These are phyloP conservation scores for Boletus sp. DNA, from an alignment of 768 basidiomycete species.

Conservation along the genomic window DNA sequence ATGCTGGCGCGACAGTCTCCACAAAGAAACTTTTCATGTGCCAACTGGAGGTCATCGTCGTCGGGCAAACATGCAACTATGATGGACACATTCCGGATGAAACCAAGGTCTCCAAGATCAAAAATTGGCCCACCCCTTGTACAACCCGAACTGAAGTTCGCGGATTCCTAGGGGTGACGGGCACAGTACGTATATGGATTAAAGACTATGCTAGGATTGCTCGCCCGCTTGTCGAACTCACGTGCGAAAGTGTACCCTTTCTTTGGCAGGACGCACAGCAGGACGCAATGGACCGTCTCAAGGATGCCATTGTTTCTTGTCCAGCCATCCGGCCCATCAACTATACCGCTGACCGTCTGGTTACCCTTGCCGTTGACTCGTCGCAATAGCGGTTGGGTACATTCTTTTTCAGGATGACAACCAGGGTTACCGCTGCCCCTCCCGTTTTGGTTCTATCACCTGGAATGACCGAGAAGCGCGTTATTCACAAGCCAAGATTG, in stretches of 20 bases:
- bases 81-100: slow-evolving; percentile 34
- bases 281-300: slow-evolving; percentile 15
- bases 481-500: slow-evolving; percentile 24
- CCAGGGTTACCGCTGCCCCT: slow-evolving; percentile 18
- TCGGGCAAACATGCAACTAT: slow-evolving; percentile 40
- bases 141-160: slow-evolving; percentile 12
- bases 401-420: slow-evolving; percentile 28
- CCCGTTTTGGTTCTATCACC: slow-evolving; percentile 38
- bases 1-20: slow-evolving; percentile 39
- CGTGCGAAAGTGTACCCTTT: slow-evolving; percentile 22
- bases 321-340: slow-evolving; percentile 8
- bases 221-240: slow-evolving; percentile 26
- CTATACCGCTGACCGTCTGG: slow-evolving; percentile 1
- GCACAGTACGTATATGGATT: slow-evolving; percentile 31
- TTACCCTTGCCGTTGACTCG: slow-evolving; percentile 26
- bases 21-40: slow-evolving; percentile 36
- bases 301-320: slow-evolving; percentile 11
- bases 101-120: slow-evolving; percentile 25
- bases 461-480: slow-evolving; percentile 25
- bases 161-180: slow-evolving; percentile 30
- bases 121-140: slow-evolving; percentile 29
- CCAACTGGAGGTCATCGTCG: slow-evolving; percentile 26
- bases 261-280: slow-evolving; percentile 5
- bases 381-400: slow-evolving; percentile 37
- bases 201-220: slow-evolving; percentile 26